Conservation (phyloP, 805 yeast genomes). For the Spathaspora boniae region DNA sequence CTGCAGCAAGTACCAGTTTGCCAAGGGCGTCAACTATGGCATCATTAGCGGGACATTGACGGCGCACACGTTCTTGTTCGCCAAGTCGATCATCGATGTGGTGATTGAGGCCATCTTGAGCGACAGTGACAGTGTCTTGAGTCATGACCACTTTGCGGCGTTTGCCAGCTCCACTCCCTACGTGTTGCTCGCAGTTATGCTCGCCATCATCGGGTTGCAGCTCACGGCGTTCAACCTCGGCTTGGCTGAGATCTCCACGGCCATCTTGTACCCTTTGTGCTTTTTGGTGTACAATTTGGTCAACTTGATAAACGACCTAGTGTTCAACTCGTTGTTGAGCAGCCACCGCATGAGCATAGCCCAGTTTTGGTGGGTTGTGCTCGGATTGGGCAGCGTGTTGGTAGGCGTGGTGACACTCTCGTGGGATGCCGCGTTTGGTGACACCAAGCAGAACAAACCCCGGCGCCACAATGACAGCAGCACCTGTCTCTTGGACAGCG, state of each 20-base stretch:
- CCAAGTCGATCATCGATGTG: slow-evolving; percentile 79
- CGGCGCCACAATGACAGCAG: not conserved
- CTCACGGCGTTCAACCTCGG: slow-evolving; percentile 73
- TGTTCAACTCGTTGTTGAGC: slow-evolving; percentile 61
- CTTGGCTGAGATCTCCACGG: slow-evolving; percentile 63
- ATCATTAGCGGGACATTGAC: slow-evolving; percentile 71
- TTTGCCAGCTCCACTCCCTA: slow-evolving; percentile 28
- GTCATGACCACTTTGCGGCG: too few species aligned
- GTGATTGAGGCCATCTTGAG: slow-evolving; percentile 43
- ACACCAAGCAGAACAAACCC: slow-evolving; percentile 8
- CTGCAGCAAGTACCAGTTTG: slow-evolving; percentile 21
- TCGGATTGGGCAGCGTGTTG: slow-evolving; percentile 49
- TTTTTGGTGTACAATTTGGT: slow-evolving; percentile 78
- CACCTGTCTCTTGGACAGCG: too few species aligned
- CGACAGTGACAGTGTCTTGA: slow-evolving; percentile 22
- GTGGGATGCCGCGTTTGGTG: slow-evolving; percentile 39
- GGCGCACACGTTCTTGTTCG: slow-evolving; percentile 80
- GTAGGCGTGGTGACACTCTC: slow-evolving; percentile 71
- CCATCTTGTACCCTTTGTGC: slow-evolving; percentile 78
- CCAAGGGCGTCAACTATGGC: slow-evolving; percentile 65
- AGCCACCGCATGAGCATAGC: slow-evolving; percentile 35
- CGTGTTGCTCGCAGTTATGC: slow-evolving; percentile 49
- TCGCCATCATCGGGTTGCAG: slow-evolving; percentile 66
- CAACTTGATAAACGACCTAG: slow-evolving; percentile 46
- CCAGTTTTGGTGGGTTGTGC: slow-evolving; percentile 45